phyloP scores from a whole-genome alignment of 176 grass and related monocot genomes.

The Hordeum marinum region DNA sequence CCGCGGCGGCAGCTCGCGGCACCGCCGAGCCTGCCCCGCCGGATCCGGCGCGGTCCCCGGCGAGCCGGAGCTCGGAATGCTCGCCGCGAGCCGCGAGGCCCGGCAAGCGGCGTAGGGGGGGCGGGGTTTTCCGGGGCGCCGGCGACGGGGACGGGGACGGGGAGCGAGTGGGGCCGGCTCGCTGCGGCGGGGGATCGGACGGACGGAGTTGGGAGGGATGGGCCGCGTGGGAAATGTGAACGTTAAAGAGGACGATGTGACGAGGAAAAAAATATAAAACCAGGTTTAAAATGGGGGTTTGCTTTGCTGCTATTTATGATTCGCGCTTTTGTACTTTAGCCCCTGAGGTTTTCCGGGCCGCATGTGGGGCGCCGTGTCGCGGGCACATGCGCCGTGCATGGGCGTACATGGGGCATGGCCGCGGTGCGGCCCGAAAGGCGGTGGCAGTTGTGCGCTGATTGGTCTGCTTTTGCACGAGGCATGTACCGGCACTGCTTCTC shows the following conservation, averaged over 20 bases:
- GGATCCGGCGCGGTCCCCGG: conserved; percentile 13
- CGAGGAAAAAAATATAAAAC: background rate
- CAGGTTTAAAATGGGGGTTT: background rate
- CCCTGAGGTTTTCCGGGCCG: conserved; percentile 2
- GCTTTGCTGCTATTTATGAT: background rate
- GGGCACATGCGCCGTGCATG: conserved; percentile 13
- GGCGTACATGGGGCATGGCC: background rate
- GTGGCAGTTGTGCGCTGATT: background rate
- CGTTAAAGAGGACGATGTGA: conserved; percentile 19
- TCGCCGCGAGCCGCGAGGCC: background rate
- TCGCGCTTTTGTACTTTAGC: conserved; percentile 26
- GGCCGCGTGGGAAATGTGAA: conserved; percentile 37
- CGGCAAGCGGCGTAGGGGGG: background rate
- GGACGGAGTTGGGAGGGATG: background rate
- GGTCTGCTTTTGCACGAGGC: background rate
- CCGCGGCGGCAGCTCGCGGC: background rate
- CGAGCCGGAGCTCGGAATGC: conserved; percentile 21
- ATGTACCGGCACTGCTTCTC: background rate
- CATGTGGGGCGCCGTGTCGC: background rate
- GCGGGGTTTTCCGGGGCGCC: background rate
- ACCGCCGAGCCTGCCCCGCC: background rate
- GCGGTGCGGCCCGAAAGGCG: background rate
- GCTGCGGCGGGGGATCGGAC: conserved; percentile 9
- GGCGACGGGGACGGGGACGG: background rate
- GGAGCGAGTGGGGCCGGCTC: background rate